Percentiles rank a stretch among this genome's conserved stretches.
These are phyloP conservation scores for Thraustochytrium sp. DNA, from an alignment of 352 stramenopile species.

Conservation along the genomic window DNA sequence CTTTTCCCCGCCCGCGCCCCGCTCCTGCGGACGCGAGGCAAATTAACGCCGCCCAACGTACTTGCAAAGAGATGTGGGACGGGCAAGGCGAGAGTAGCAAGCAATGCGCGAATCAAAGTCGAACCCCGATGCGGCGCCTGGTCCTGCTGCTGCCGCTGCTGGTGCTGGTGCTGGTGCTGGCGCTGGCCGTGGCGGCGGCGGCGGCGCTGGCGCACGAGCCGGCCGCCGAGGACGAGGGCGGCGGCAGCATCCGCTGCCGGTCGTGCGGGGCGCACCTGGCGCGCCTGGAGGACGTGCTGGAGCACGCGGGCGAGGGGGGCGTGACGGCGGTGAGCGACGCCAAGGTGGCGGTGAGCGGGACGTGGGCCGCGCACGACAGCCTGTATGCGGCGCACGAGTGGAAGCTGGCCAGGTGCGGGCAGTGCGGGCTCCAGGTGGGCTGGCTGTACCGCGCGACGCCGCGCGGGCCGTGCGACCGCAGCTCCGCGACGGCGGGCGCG, in stretches of 20 bases:
- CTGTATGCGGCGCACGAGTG: constrained; percentile 9
- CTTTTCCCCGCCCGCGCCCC: too few relatives aligned
- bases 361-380: neutral
- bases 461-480: too few relatives aligned
- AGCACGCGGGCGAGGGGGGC: neutral
- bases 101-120: too few relatives aligned
- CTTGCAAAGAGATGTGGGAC: too few relatives aligned
- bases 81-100: too few relatives aligned
- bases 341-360: neutral
- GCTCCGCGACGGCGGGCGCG: too few relatives aligned
- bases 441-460: neutral
- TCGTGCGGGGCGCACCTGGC: neutral
- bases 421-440: neutral
- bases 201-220: neutral
- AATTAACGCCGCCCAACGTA: too few relatives aligned
- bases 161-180: too few relatives aligned
- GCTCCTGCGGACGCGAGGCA: too few relatives aligned
- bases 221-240: neutral
- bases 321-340: neutral
- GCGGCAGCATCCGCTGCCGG: neutral
- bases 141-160: too few relatives aligned
- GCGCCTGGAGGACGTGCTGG: neutral
- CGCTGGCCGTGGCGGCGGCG: too few relatives aligned
- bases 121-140: too few relatives aligned
- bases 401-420: neutral